Conservation (phyloP, 768 basidiomycete species). For the Dentipellis sp. region DNA sequence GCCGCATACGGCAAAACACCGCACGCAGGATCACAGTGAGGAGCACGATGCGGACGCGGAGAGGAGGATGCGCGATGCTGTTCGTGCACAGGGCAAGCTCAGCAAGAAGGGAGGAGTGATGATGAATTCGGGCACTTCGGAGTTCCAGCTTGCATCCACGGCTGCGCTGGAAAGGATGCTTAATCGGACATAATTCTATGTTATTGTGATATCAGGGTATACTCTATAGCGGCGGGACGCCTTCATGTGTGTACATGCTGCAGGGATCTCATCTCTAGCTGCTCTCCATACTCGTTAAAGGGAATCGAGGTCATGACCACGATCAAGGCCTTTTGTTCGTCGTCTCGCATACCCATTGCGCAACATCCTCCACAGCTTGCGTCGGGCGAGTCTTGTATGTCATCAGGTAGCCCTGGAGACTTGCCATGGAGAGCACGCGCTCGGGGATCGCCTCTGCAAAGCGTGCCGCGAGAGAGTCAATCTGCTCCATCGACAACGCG, state of each 20-base stretch:
- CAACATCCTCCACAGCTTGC: conserved; percentile 39
- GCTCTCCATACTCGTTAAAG: too few relatives aligned
- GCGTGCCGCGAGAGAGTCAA: conserved; percentile 37
- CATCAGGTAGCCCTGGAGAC: conserved; percentile 57
- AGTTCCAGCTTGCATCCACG: conserved; percentile 72
- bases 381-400: conserved; percentile 50
- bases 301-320: too few relatives aligned
- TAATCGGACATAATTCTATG: not conserved
- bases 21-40: conserved; percentile 2
- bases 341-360: conserved; percentile 43
- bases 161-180: conserved; percentile 55
- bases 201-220: too few relatives aligned
- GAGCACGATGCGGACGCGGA: conserved; percentile 43
- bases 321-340: not conserved
- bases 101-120: conserved; percentile 74
- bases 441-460: conserved; percentile 50
- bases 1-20: not conserved
- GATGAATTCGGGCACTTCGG: conserved; percentile 51
- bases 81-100: conserved; percentile 73
- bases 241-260: too few relatives aligned
- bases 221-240: too few relatives aligned
- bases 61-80: conserved; percentile 77
- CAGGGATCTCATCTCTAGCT: too few relatives aligned
- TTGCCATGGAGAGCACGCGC: conserved; percentile 31
- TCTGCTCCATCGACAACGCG: conserved; percentile 28